Evolutionary conservation across 208 protist genomes (phyloP).

Genomic region (Trypanosoma avium): DNA sequence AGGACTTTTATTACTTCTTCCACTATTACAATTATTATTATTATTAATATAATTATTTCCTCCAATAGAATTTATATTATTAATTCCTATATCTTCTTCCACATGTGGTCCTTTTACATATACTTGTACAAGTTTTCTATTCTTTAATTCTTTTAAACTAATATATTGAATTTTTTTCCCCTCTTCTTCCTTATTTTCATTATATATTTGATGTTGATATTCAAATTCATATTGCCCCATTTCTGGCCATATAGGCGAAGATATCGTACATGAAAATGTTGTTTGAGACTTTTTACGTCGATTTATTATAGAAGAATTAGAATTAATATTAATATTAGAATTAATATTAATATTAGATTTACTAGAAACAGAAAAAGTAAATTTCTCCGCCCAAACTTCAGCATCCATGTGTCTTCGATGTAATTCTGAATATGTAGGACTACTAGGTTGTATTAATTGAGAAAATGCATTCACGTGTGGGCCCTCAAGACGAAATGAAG

Average conservation of each 20-base stretch:
- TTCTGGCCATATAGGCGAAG: neutral
- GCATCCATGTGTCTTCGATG: neutral
- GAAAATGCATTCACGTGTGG: slow-evolving; percentile 11
- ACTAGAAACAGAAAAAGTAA: neutral
- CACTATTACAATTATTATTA: neutral
- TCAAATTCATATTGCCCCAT: neutral
- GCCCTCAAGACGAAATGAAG: slow-evolving; percentile 1
- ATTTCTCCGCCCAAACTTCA: slow-evolving; percentile 7
- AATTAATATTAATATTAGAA: too few species aligned
- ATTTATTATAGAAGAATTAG: neutral
- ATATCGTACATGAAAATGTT: slow-evolving; percentile 16
- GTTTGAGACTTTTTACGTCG: slow-evolving; percentile 6
- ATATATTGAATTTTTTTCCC: neutral
- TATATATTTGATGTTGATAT: neutral
- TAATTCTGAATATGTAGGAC: neutral
- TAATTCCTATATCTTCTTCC: neutral
- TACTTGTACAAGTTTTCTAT: slow-evolving; percentile 2
- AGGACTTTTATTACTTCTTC: neutral
- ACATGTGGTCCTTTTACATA: neutral
- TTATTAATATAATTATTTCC: neutral
- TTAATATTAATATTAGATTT: neutral
- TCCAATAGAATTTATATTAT: neutral
- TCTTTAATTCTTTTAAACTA: too few species aligned
- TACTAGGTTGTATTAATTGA: slow-evolving; percentile 5
- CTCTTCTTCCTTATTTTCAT: neutral